A percentile compares a stretch with the other conserved stretches of the same genome.
These are phyloP conservation scores for Chalara sp. DNA, from an alignment of 2,329 filamentous ascomycete genomes.

Conservation along the genomic window DNA sequence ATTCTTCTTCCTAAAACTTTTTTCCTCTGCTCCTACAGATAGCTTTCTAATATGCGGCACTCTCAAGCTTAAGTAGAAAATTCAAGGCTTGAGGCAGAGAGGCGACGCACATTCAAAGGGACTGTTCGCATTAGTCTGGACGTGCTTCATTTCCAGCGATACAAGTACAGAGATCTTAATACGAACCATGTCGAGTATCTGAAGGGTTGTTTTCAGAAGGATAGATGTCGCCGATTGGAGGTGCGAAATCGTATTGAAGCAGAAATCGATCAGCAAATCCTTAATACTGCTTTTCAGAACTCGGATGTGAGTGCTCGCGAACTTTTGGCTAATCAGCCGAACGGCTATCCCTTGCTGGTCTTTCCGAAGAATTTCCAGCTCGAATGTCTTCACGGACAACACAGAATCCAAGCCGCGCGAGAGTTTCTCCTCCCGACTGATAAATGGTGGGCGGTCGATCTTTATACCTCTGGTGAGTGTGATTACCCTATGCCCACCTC, in stretches of 20 bases:
- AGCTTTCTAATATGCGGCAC: too few species aligned
- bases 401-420: slow-evolving; percentile 10
- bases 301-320: not conserved
- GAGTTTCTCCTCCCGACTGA: slow-evolving; percentile 9
- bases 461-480: slow-evolving; percentile 2
- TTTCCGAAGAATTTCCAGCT: not conserved
- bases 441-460: slow-evolving; percentile 10
- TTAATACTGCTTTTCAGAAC: slow-evolving; percentile 14
- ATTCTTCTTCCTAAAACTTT: too few species aligned
- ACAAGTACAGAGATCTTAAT: slow-evolving; percentile 6
- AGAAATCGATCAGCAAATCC: slow-evolving; percentile 21
- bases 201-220: slow-evolving; percentile 8
- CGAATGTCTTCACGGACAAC: slow-evolving; percentile 6
- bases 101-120: slow-evolving; percentile 5
- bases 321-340: slow-evolving; percentile 7
- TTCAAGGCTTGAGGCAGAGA: slow-evolving; percentile 5
- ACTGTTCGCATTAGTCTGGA: slow-evolving; percentile 5
- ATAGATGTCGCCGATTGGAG: slow-evolving; percentile 11
- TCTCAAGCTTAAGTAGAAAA: too few species aligned
- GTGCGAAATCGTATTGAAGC: slow-evolving; percentile 25
- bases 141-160: slow-evolving; percentile 5
- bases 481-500: not conserved
- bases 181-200: slow-evolving; percentile 7
- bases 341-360: not conserved
- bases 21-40: too few species aligned